Percentiles rank a stretch among this genome's conserved stretches.
Conservation (phyloP, 1,139 yeast genomes). For the Candida sp. region DNA sequence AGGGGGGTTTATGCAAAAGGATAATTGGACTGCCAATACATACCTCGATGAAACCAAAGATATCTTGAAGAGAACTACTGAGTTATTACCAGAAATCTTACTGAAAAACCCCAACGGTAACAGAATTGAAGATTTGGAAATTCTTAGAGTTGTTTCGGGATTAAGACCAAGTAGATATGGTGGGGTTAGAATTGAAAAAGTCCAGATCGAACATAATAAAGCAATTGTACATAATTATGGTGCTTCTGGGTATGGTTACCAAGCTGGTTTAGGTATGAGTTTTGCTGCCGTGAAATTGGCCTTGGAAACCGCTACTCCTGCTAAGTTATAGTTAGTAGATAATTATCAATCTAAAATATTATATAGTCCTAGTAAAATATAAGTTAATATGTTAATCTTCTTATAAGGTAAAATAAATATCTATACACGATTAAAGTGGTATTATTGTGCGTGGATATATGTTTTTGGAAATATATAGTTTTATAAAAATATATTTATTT, state of each 20-base stretch:
- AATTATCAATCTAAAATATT: no score
- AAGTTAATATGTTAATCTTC: no score
- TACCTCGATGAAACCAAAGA: slow-evolving; percentile 52
- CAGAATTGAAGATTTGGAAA: slow-evolving; percentile 21
- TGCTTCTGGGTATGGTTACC: slow-evolving; percentile 46
- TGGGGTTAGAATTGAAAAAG: slow-evolving; percentile 61
- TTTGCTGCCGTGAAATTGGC: slow-evolving; percentile 23
- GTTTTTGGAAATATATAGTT: no score
- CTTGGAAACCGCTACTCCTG: slow-evolving; percentile 3
- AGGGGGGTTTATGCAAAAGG: slow-evolving; percentile 65
- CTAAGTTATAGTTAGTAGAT: slow-evolving; percentile 4
- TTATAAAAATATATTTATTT: no score
- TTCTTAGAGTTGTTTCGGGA: slow-evolving; percentile 63
- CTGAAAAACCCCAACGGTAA: slow-evolving; percentile 24
- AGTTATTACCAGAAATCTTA: slow-evolving; percentile 50
- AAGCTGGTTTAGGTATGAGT: slow-evolving; percentile 45
- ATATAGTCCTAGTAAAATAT: no score
- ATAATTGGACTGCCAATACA: slow-evolving; percentile 56
- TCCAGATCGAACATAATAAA: slow-evolving; percentile 26
- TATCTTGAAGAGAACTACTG: slow-evolving; percentile 54
- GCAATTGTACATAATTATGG: slow-evolving; percentile 48
- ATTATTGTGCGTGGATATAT: no score
- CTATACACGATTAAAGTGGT: no score
- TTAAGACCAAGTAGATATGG: slow-evolving; percentile 69
- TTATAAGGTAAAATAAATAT: neutral